These are phyloP conservation scores for Camelina hispida DNA, from an alignment of 345 rosid species.

Conservation along the genomic window DNA sequence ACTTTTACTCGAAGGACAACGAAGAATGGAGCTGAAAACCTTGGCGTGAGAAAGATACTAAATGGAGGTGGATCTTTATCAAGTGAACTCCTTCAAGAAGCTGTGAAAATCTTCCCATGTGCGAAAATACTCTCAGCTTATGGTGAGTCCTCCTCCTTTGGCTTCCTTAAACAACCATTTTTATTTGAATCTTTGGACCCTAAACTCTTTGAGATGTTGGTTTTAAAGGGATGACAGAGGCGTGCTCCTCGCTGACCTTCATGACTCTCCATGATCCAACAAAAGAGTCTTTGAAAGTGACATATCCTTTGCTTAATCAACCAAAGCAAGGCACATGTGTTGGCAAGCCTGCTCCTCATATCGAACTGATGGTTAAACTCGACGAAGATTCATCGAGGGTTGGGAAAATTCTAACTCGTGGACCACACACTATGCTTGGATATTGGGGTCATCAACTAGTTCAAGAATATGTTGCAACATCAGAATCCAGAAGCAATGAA, in stretches of 20 bases:
- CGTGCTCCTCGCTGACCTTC: slow-evolving; percentile 82
- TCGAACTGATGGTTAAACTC: slow-evolving; percentile 58
- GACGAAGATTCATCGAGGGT: slow-evolving; percentile 52
- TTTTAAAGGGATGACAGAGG: slow-evolving; percentile 82
- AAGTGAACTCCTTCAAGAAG: slow-evolving; percentile 53
- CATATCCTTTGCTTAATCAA: slow-evolving; percentile 29
- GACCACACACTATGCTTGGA: slow-evolving; percentile 78
- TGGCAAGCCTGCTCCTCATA: slow-evolving; percentile 85
- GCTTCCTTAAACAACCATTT: background rate
- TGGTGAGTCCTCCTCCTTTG: slow-evolving; percentile 51
- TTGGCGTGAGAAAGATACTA: slow-evolving; percentile 62
- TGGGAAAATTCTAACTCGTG: slow-evolving; percentile 77
- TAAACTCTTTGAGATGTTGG: slow-evolving; percentile 17
- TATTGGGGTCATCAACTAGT: slow-evolving; percentile 59
- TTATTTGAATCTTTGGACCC: background rate
- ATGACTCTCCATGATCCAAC: slow-evolving; percentile 61
- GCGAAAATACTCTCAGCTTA: slow-evolving; percentile 82
- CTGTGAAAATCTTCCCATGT: slow-evolving; percentile 54
- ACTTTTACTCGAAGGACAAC: slow-evolving; percentile 44
- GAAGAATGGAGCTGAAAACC: slow-evolving; percentile 51
- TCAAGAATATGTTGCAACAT: slow-evolving; percentile 34
- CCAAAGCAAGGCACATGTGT: slow-evolving; percentile 65
- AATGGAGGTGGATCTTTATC: slow-evolving; percentile 92
- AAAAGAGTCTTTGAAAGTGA: slow-evolving; percentile 19
- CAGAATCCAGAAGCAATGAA: slow-evolving; percentile 33